These are phyloP conservation scores for Cladosporium phlei DNA, from an alignment of 2,329 filamentous ascomycete genomes.

Conservation along the genomic window DNA sequence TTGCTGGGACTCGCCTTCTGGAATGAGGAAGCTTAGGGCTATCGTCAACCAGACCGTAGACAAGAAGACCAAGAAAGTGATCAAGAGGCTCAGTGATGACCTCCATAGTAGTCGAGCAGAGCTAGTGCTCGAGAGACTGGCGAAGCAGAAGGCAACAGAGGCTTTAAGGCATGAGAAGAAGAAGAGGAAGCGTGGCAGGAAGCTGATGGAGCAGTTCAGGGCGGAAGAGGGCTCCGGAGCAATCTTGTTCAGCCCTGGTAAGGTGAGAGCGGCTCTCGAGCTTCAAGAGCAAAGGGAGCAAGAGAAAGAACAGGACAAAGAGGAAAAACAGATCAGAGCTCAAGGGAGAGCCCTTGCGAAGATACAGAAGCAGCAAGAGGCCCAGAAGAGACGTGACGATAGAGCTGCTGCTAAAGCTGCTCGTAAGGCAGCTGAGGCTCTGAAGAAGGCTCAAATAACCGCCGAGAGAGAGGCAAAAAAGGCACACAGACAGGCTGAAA, in stretches of 20 bases:
- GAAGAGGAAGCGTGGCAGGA: conserved; percentile 1
- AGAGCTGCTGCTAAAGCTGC: background rate
- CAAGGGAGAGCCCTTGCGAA: background rate
- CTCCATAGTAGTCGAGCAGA: background rate
- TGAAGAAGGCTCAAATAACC: background rate
- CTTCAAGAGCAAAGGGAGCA: background rate
- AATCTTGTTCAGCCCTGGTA: conserved; percentile 1
- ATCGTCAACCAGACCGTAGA: background rate
- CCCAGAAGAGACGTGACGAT: background rate
- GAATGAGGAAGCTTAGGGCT: background rate
- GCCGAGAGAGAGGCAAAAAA: background rate
- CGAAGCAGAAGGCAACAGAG: background rate
- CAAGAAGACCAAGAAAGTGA: background rate
- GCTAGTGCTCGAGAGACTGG: background rate
- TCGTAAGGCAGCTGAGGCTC: background rate
- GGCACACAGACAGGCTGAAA: background rate
- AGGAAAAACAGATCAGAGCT: background rate
- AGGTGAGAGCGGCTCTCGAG: background rate
- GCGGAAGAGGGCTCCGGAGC: background rate
- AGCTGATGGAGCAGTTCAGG: background rate
- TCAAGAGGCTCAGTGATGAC: conserved; percentile 1
- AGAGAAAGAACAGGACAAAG: background rate
- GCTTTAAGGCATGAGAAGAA: background rate
- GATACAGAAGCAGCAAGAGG: background rate
- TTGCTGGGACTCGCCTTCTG: background rate